phyloP scores from a whole-genome alignment of 306 rosid species.

The Rosa rugosa region DNA sequence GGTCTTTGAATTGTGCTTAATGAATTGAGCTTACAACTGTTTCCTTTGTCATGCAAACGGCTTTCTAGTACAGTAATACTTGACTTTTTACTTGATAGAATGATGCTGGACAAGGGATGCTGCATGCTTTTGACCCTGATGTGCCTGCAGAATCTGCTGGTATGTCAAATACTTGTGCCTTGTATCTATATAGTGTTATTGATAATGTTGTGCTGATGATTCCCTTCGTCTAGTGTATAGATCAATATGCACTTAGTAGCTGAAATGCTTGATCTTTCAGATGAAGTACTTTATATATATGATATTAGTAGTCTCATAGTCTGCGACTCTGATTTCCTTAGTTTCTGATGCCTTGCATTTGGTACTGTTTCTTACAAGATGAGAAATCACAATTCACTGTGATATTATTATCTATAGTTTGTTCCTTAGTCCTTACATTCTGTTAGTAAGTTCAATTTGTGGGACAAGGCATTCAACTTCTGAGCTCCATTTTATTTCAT shows the following conservation, averaged over 20 bases:
- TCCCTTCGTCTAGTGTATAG: neutral
- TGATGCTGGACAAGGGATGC: conserved; percentile 42
- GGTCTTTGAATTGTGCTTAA: neutral
- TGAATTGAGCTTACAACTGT: neutral
- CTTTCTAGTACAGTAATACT: conserved; percentile 24
- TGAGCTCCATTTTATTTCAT: neutral
- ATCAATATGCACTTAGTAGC: neutral
- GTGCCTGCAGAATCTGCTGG: conserved; percentile 51
- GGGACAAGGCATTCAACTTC: neutral
- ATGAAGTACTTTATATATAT: neutral
- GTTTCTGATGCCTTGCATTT: conserved; percentile 10
- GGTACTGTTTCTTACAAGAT: neutral
- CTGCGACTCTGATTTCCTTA: neutral
- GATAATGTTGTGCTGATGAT: neutral
- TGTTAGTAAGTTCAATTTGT: neutral
- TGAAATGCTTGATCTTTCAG: neutral
- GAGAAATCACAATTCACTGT: neutral
- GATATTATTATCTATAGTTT: neutral
- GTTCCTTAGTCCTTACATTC: neutral
- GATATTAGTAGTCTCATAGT: neutral
- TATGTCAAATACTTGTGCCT: conserved; percentile 40
- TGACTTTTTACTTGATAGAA: conserved; percentile 42
- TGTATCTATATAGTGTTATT: neutral
- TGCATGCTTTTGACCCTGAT: conserved; percentile 65
- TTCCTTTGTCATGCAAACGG: conserved; percentile 8